Evolutionary conservation across 345 rosid species (phyloP).

Genomic region (Populus alba): DNA sequence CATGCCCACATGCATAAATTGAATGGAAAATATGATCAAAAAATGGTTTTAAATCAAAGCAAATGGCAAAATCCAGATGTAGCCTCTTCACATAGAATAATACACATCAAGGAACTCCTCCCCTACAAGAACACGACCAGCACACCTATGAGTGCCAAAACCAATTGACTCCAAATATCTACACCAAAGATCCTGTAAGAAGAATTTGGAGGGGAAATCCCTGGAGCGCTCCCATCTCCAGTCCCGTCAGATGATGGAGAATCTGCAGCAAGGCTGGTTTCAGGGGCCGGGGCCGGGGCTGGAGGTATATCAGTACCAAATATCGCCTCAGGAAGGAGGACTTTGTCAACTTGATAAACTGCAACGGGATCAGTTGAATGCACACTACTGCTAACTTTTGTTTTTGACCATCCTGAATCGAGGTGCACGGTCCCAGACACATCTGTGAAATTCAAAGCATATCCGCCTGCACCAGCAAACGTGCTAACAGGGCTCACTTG

Average conservation of each 20-base stretch:
- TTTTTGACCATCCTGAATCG: slow-evolving; percentile 73
- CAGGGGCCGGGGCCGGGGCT: slow-evolving; percentile 85
- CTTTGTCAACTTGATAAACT: slow-evolving; percentile 69
- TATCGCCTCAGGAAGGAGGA: slow-evolving; percentile 80
- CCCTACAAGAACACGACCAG: slow-evolving; percentile 50
- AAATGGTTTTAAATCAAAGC: slow-evolving; percentile 15
- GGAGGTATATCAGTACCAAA: slow-evolving; percentile 93
- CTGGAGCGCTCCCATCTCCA: slow-evolving; percentile 17
- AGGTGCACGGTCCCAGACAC: slow-evolving; percentile 57
- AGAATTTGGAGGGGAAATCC: slow-evolving; percentile 30
- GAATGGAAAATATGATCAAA: slow-evolving; percentile 15
- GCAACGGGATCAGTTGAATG: slow-evolving; percentile 79
- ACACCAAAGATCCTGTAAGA: slow-evolving; percentile 33
- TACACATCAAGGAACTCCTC: slow-evolving; percentile 3
- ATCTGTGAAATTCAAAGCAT: slow-evolving; percentile 65
- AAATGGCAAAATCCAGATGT: slow-evolving; percentile 6
- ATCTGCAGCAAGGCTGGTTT: slow-evolving; percentile 57
- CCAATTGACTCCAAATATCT: slow-evolving; percentile 35
- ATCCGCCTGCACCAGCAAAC: slow-evolving; percentile 58
- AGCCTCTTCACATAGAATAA: slow-evolving; percentile 3
- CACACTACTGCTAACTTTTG: slow-evolving; percentile 76
- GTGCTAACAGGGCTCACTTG: slow-evolving; percentile 53
- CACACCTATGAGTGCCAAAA: slow-evolving; percentile 42
- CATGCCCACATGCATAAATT: slow-evolving; percentile 3
- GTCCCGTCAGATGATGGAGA: slow-evolving; percentile 45